phyloP scores from a whole-genome alignment of 208 protist genomes.

The Leishmania tarentolae region DNA sequence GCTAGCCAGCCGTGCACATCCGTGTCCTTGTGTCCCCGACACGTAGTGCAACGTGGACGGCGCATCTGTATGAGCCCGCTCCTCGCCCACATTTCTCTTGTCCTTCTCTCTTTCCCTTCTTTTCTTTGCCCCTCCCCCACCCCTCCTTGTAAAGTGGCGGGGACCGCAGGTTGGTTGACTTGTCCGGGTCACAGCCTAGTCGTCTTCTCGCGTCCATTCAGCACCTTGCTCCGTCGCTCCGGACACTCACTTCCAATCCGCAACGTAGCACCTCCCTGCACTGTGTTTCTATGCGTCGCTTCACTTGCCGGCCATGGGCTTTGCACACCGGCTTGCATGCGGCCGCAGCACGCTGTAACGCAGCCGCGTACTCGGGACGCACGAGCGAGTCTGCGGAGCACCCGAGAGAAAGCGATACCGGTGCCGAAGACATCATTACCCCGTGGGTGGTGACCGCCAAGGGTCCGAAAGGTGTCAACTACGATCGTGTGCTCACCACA shows the following conservation, averaged over 20 bases:
- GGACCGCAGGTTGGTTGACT: background rate
- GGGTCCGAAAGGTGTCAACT: conserved; percentile 78
- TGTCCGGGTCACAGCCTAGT: background rate
- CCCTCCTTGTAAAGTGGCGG: background rate
- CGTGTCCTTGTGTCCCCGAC: background rate
- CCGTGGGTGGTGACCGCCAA: conserved; percentile 81
- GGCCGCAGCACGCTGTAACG: background rate
- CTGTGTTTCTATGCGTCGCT: background rate
- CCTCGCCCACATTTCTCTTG: background rate
- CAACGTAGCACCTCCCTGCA: background rate
- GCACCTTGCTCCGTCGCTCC: background rate
- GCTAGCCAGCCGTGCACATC: background rate
- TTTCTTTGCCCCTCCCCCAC: background rate
- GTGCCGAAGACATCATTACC: conserved; percentile 62
- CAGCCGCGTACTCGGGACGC: background rate
- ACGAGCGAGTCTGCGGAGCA: background rate
- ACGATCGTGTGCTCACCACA: conserved; percentile 75
- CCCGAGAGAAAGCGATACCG: background rate
- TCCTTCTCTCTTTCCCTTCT: background rate
- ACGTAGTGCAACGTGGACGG: background rate
- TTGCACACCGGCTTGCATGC: background rate
- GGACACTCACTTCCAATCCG: background rate
- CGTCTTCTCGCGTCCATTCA: background rate
- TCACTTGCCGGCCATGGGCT: background rate
- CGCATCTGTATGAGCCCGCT: background rate